phyloP scores from a whole-genome alignment of 352 stramenopile species.

The Phytopythium ostracodes region DNA sequence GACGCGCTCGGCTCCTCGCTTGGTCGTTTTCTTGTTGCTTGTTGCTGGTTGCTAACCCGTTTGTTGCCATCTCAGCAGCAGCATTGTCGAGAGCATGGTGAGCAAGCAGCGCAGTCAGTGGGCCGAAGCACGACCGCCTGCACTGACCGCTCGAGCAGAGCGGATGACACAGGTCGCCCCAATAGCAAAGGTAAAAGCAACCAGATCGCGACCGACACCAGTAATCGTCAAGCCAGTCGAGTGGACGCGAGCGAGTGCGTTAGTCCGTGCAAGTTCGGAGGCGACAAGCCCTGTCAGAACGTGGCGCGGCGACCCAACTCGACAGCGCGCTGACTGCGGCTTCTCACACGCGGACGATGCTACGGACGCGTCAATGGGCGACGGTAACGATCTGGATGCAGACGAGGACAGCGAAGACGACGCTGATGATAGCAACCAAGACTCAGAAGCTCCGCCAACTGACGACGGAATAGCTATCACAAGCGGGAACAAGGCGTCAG shows the following conservation, averaged over 20 bases:
- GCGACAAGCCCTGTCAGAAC: not conserved
- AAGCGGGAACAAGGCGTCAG: conserved; percentile 9
- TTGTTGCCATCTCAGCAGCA: not conserved
- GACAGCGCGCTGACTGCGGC: not conserved
- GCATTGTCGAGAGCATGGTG: conserved; percentile 15
- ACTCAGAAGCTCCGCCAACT: not conserved
- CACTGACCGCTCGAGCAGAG: not conserved
- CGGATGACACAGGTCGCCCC: conserved; percentile 5
- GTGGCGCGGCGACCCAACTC: not conserved
- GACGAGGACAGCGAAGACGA: conserved; percentile 1
- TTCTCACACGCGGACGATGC: not conserved
- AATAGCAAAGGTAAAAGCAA: not conserved
- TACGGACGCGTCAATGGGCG: not conserved
- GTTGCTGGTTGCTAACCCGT: not conserved
- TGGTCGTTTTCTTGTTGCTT: not conserved
- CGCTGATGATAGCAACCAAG: conserved; percentile 2
- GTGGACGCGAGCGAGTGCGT: not conserved
- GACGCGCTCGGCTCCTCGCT: not conserved
- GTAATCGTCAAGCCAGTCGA: not conserved
- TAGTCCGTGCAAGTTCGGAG: not conserved
- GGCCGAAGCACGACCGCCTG: not conserved
- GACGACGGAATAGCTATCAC: conserved; percentile 15
- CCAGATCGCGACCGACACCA: not conserved
- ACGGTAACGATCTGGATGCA: not conserved
- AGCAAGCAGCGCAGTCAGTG: conserved; percentile 14